phyloP scores from a whole-genome alignment of 163 green algal species.

The Coccomyxa subellipsoidea region DNA sequence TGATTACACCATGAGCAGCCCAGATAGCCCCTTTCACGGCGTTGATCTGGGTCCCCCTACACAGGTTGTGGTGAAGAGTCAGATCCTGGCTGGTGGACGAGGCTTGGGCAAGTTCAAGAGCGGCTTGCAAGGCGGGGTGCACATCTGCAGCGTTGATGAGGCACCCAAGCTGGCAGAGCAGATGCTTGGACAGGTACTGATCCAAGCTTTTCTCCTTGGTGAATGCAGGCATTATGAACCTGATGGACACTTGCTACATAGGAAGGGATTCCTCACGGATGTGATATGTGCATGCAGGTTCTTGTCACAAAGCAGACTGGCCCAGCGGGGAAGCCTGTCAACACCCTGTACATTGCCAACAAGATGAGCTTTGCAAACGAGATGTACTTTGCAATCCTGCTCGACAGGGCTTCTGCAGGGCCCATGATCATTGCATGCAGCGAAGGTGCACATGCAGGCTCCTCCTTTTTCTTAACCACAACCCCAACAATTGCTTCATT shows the following conservation, averaged over 20 bases:
- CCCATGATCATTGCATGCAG: slow-evolving; percentile 87
- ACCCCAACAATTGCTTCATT: no score
- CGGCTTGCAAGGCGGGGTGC: slow-evolving; percentile 92
- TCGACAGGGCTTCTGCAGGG: slow-evolving; percentile 81
- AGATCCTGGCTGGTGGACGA: slow-evolving; percentile 94
- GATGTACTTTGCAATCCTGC: slow-evolving; percentile 99
- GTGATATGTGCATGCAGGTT: slow-evolving; percentile 30
- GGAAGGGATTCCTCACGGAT: neutral
- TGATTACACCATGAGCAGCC: neutral
- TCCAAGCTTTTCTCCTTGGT: neutral
- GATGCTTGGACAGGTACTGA: slow-evolving; percentile 75
- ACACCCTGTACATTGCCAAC: slow-evolving; percentile 87
- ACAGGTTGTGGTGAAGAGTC: slow-evolving; percentile 95
- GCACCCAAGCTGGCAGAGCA: slow-evolving; percentile 70
- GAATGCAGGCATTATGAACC: no score
- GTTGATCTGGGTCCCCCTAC: neutral
- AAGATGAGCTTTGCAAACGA: slow-evolving; percentile 91
- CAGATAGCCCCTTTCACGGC: neutral
- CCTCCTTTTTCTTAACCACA: no score
- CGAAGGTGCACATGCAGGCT: slow-evolving; percentile 36
- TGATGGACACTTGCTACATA: neutral
- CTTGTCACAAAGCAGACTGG: slow-evolving; percentile 85
- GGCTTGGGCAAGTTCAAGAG: slow-evolving; percentile 93
- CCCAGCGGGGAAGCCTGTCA: slow-evolving; percentile 93
- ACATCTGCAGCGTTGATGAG: slow-evolving; percentile 80